Base-by-base conservation (phyloP, 148 eudicot species). In the Suaeda aralocaspica region DNA sequence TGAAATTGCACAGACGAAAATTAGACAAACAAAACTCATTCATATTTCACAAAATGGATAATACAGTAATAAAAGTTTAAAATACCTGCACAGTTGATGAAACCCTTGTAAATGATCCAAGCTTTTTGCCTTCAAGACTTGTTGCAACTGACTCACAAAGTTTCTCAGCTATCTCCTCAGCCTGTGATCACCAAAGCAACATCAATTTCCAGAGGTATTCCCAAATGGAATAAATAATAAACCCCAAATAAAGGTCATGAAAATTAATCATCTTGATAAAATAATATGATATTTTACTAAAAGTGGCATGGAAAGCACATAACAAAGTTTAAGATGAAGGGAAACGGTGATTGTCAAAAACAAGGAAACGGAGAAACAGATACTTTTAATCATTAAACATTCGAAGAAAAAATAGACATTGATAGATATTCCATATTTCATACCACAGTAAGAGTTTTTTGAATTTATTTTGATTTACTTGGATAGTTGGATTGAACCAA, bases 111-210 rank as follows among this genome's bases (percentile, higher is more conserved):
- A 93, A 93, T 14, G 96, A 90, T 36, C 78, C 98, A 24, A 85
- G 88, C 82, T 86, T 90, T 84, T 86, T 93, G 57, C 96, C 98
- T 72, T 84, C 96, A 61, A 93, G 87, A 72, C 96, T 93, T 61
- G 85, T 86, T 55, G 96, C 89, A 58, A 93, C 96, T 72, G 98
- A 93, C 69, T 93, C 95, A 76, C 98, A 93, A 13, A 93, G 95
- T 52, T 93, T 93, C 78, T 88, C 95, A 70, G 98, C 96, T 65
- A 93, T 93, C 81, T 90, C 98, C 78, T 93, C 98, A 59, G 96
- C 98, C 95, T 93, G 81, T 66, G 71, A 39, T 64, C 25, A 77
- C 68, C 70, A 81, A 25, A 77, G 61, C 36, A 70, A 31, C 51
- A 39, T 39, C 8, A 28, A 36, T 59, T 59, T 8, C 49, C 29